phyloP scores from a whole-genome alignment of 495 filamentous ascomycete species.

The Penicillium egyptiacum region DNA sequence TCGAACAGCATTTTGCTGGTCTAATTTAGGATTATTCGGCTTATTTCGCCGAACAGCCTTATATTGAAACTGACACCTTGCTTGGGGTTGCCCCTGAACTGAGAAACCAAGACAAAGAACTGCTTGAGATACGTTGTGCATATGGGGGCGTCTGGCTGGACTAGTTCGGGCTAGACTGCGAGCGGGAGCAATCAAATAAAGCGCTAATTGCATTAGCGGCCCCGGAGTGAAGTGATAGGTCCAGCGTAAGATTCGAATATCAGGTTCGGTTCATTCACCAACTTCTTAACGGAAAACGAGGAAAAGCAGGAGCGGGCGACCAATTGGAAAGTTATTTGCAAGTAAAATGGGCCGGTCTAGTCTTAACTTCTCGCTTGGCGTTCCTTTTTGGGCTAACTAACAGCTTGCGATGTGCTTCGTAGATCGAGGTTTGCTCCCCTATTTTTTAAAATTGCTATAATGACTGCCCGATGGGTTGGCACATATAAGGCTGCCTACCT shows the following conservation, averaged over 20 bases:
- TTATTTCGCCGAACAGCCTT: background rate
- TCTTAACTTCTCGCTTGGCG: background rate
- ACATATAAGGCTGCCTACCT: slow-evolving; percentile 1
- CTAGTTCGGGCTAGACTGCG: background rate
- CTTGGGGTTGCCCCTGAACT: background rate
- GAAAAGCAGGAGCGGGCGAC: background rate
- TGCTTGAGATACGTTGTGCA: background rate
- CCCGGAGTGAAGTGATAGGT: background rate
- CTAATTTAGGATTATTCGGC: background rate
- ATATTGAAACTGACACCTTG: background rate
- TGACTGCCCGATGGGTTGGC: too few species aligned
- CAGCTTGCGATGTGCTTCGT: background rate
- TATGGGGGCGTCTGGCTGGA: background rate
- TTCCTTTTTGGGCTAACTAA: background rate
- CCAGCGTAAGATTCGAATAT: background rate
- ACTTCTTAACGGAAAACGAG: background rate
- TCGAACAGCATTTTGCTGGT: background rate
- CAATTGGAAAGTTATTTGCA: background rate
- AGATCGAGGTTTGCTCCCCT: slow-evolving; percentile 5
- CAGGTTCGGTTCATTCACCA: slow-evolving; percentile 2
- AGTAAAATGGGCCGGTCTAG: slow-evolving; percentile 5
- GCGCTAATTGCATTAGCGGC: background rate
- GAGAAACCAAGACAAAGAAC: background rate
- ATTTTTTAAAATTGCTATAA: slow-evolving; percentile 2
- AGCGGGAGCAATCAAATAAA: background rate